A percentile compares a stretch with the other conserved stretches of the same genome.
These are phyloP conservation scores for Colletotrichum eleusines DNA, from an alignment of 2,329 filamentous ascomycete genomes.

Conservation along the genomic window DNA sequence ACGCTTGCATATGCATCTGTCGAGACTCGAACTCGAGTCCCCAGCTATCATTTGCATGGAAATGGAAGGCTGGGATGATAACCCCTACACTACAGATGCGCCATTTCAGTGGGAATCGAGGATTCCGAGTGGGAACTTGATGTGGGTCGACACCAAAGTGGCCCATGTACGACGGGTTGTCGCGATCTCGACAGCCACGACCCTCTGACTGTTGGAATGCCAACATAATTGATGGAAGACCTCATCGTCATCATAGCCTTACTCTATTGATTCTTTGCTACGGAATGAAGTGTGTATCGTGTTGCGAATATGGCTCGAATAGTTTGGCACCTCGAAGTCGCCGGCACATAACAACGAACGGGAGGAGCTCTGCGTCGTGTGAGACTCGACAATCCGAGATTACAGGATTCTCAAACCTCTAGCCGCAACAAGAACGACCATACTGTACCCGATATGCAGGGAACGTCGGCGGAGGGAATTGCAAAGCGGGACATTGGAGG, in stretches of 20 bases:
- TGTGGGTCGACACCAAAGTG: neutral
- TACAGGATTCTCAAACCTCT: neutral
- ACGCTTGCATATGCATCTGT: slow-evolving; percentile 18
- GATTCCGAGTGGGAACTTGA: neutral
- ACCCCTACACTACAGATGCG: slow-evolving; percentile 39
- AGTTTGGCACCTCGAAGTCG: neutral
- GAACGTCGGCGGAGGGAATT: neutral
- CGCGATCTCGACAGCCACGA: neutral
- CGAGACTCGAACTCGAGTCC: slow-evolving; percentile 37
- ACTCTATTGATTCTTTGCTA: neutral
- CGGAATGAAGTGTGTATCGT: neutral
- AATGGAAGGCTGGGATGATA: slow-evolving; percentile 40
- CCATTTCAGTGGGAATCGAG: neutral
- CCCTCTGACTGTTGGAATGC: too few relatives aligned
- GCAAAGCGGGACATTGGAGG: neutral
- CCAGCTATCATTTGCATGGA: slow-evolving; percentile 6
- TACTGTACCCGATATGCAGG: neutral
- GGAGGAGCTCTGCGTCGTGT: neutral
- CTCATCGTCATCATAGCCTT: accelerated
- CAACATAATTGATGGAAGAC: neutral
- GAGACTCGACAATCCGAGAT: neutral
- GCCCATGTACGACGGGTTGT: neutral
- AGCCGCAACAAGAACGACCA: neutral
- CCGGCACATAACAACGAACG: too few relatives aligned
- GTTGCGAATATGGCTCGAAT: neutral